Percentiles rank a stretch among this genome's conserved stretches.
phyloP scores from a whole-genome alignment of 305 asterid genomes.

The Rubia balearica region DNA sequence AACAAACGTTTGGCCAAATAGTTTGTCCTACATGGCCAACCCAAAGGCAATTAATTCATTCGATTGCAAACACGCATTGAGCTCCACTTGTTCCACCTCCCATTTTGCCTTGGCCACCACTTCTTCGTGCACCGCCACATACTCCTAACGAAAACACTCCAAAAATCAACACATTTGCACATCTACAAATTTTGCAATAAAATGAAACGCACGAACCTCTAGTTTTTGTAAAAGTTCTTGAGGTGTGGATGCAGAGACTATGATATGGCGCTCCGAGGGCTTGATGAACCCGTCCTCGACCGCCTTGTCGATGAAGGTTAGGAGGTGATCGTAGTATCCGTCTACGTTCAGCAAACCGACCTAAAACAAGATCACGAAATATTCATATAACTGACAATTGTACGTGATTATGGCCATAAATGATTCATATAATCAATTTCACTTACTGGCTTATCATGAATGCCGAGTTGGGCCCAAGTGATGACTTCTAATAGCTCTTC shows the following conservation, averaged over 20 bases:
- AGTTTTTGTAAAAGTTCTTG: slow-evolving; percentile 60
- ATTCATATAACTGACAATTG: background rate
- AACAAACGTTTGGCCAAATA: background rate
- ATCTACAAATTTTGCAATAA: too few species aligned
- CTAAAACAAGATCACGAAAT: slow-evolving; percentile 16
- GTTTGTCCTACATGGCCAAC: slow-evolving; percentile 7
- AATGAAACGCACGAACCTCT: slow-evolving; percentile 34
- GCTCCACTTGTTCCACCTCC: slow-evolving; percentile 24
- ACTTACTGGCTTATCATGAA: slow-evolving; percentile 61
- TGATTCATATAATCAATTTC: background rate
- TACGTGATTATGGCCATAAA: too few species aligned
- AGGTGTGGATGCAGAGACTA: slow-evolving; percentile 63
- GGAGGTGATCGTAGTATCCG: slow-evolving; percentile 55
- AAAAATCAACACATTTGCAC: background rate
- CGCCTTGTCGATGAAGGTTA: slow-evolving; percentile 68
- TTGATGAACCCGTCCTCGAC: slow-evolving; percentile 70
- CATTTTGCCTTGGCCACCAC: slow-evolving; percentile 20
- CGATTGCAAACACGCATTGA: slow-evolving; percentile 21
- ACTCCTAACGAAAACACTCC: slow-evolving; percentile 10
- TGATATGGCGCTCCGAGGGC: slow-evolving; percentile 49
- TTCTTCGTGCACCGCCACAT: slow-evolving; percentile 22
- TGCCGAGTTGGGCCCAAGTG: slow-evolving; percentile 77
- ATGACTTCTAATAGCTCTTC: slow-evolving; percentile 64
- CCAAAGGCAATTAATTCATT: slow-evolving; percentile 12
- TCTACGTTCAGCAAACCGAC: slow-evolving; percentile 73